phyloP scores from a whole-genome alignment of 1,139 yeast species.

The Pneumocystis jirovecii region DNA sequence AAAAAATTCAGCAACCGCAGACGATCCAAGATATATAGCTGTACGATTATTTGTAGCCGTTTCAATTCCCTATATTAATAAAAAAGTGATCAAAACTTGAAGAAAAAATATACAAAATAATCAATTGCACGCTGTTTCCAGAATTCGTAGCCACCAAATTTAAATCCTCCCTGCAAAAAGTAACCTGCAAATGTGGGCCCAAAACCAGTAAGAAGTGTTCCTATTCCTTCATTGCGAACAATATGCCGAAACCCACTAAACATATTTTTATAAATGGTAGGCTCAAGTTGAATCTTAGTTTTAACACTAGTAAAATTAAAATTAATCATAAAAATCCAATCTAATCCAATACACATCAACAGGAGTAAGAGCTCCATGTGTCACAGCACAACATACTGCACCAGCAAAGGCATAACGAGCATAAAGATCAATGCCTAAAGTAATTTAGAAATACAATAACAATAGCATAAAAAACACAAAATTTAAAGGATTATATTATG shows the following conservation, averaged over 20 bases:
- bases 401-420: conserved; percentile 14
- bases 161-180: conserved; percentile 75
- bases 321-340: not conserved
- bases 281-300: conserved; percentile 13
- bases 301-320: conserved; percentile 9
- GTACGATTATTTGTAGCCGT: conserved; percentile 43
- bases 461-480: not conserved
- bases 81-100: conserved; percentile 45
- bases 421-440: conserved; percentile 10
- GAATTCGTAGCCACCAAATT: conserved; percentile 69
- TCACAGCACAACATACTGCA: conserved; percentile 12
- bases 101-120: conserved; percentile 68
- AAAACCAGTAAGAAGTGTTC: conserved; percentile 54
- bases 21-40: conserved; percentile 51
- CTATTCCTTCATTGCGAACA: conserved; percentile 44
- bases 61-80: conserved; percentile 42
- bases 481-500: not conserved
- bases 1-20: conserved; percentile 69
- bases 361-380: conserved; percentile 13
- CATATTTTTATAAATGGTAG: conserved; percentile 12
- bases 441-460: not conserved
- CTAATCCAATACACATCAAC: not conserved
- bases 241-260: conserved; percentile 19
- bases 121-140: conserved; percentile 84
- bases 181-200: conserved; percentile 76